Evolutionary conservation across 1,284 basidiomycete genomes (phyloP).

Genomic region (Vanrija pseudolonga): DNA sequence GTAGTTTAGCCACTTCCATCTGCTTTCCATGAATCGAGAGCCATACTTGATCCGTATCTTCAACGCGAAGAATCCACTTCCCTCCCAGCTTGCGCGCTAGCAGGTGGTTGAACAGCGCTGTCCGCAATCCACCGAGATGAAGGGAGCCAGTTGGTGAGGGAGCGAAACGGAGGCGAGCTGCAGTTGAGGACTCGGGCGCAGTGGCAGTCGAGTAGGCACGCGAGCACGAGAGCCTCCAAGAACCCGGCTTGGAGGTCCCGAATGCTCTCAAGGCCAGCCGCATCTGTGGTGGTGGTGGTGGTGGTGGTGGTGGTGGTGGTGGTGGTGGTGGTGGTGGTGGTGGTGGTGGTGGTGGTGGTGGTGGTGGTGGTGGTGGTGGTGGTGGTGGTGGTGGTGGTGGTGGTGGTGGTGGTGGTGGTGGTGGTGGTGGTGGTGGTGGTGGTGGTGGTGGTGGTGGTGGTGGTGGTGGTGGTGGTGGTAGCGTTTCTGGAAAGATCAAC

Average conservation of each 20-base stretch:
- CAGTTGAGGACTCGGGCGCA: background rate
- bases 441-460: no score
- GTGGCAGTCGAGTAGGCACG: slow-evolving; percentile 13
- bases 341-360: no score
- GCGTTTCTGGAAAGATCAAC: no score
- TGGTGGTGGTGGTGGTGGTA: no score
- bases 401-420: no score
- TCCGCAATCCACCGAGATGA: slow-evolving; percentile 93
- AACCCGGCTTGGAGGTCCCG: background rate
- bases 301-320: no score
- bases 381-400: no score
- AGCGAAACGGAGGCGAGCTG: slow-evolving; percentile 71
- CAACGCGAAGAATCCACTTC: slow-evolving; percentile 82
- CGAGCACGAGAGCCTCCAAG: background rate
- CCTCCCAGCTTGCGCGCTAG: slow-evolving; percentile 76
- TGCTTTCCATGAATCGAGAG: slow-evolving; percentile 1
- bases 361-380: no score
- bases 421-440: no score
- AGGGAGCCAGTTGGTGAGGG: slow-evolving; percentile 93
- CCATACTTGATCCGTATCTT: slow-evolving; percentile 85
- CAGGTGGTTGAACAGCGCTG: slow-evolving; percentile 89
- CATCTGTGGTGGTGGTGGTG: background rate
- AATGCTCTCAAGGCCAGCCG: background rate
- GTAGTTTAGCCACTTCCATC: background rate
- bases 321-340: no score